Conservation (phyloP, 169 alveolate genomes). For the Cardiosporidium cionae region DNA sequence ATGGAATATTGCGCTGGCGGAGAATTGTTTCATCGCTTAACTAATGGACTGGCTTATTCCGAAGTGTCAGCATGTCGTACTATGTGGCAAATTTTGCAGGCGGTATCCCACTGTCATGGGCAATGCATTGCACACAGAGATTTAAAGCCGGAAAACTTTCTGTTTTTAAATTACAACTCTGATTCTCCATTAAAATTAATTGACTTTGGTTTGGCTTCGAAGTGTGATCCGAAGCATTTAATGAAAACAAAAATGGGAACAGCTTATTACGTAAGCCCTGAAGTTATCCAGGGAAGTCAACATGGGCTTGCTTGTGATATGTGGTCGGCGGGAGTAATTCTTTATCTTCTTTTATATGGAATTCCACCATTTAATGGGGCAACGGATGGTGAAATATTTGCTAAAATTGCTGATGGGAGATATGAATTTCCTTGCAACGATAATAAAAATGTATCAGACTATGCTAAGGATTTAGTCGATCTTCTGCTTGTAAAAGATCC, state of each 20-base stretch:
- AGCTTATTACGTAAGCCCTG: slow-evolving; percentile 50
- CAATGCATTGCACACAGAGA: slow-evolving; percentile 69
- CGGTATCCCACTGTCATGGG: slow-evolving; percentile 60
- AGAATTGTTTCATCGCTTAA: slow-evolving; percentile 45
- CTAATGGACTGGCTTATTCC: not conserved
- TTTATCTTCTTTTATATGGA: slow-evolving; percentile 62
- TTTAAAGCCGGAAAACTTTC: slow-evolving; percentile 71
- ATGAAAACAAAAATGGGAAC: slow-evolving; percentile 73
- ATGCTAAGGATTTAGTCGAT: slow-evolving; percentile 25
- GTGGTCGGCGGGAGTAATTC: slow-evolving; percentile 86
- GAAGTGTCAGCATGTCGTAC: slow-evolving; percentile 59
- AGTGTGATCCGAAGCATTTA: slow-evolving; percentile 44
- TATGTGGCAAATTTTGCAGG: slow-evolving; percentile 53
- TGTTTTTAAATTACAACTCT: slow-evolving; percentile 37
- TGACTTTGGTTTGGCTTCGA: slow-evolving; percentile 69
- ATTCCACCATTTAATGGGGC: slow-evolving; percentile 64
- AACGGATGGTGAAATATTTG: slow-evolving; percentile 55
- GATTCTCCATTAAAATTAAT: slow-evolving; percentile 37
- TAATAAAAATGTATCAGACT: not conserved
- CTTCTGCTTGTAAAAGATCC: slow-evolving; percentile 46
- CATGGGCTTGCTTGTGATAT: slow-evolving; percentile 87
- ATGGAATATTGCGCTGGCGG: slow-evolving; percentile 68
- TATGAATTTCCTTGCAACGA: not conserved
- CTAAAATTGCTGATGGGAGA: slow-evolving; percentile 24
- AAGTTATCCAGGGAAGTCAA: slow-evolving; percentile 66